Percentiles rank a stretch among this genome's conserved stretches.
Conservation (phyloP, 2,329 filamentous ascomycete species). For the Xylaria sp. region DNA sequence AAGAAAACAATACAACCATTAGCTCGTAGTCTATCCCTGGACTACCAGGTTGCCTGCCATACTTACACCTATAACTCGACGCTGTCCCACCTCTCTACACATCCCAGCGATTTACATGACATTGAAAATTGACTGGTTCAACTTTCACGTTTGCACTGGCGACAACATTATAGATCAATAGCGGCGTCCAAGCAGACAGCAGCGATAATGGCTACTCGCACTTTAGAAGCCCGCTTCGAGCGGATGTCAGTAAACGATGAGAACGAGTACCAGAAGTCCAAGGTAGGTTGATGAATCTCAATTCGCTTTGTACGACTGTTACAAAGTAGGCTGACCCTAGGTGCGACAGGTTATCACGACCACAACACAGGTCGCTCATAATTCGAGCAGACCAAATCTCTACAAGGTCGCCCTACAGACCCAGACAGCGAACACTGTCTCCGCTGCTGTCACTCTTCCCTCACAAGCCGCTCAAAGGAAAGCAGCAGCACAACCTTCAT, state of each 20-base stretch:
- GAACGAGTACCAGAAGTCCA: constrained; percentile 83
- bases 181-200: neutral
- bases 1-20: constrained; percentile 34
- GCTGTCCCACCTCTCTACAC: neutral
- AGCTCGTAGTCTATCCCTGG: neutral
- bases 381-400: constrained; percentile 78
- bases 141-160: neutral
- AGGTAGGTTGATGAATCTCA: constrained; percentile 65
- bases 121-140: neutral
- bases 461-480: constrained; percentile 72
- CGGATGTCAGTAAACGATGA: constrained; percentile 90
- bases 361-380: constrained; percentile 60
- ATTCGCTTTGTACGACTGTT: neutral
- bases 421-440: constrained; percentile 73
- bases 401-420: constrained; percentile 88
- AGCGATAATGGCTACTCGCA: constrained; percentile 74
- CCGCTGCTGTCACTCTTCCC: constrained; percentile 71
- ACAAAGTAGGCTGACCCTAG: constrained; percentile 53
- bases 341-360: constrained; percentile 57
- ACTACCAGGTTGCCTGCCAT: neutral
- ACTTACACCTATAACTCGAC: constrained; percentile 6
- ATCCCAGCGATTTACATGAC: neutral
- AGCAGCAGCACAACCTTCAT: constrained; percentile 56
- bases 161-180: neutral
- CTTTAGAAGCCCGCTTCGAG: constrained; percentile 89